Percentiles rank a stretch among this genome's conserved stretches.
Conservation (phyloP, 371 early-diverging fungal genomes). For the Mortierella sp. region DNA sequence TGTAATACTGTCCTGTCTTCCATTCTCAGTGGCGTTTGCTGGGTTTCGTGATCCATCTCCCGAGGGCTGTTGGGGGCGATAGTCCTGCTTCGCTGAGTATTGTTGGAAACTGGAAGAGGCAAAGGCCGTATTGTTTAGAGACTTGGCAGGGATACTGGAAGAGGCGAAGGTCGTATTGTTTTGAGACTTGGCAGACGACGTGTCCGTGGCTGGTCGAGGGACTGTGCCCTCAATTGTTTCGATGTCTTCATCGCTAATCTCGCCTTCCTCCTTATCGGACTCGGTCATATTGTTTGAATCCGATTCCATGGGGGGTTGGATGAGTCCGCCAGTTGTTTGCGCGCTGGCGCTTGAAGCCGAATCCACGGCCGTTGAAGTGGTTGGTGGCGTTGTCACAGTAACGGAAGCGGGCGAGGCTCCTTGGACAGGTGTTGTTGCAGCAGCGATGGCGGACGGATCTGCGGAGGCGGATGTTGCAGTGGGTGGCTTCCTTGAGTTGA, state of each 20-base stretch:
- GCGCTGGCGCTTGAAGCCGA: background rate
- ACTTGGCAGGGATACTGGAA: background rate
- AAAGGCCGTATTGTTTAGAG: background rate
- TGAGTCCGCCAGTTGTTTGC: background rate
- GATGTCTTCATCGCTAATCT: slow-evolving; percentile 43
- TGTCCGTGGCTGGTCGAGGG: background rate
- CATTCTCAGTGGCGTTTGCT: background rate
- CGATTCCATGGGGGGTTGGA: background rate
- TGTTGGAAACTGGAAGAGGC: background rate
- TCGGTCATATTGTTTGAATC: background rate
- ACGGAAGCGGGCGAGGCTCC: background rate
- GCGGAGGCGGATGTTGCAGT: background rate
- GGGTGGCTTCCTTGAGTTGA: slow-evolving; percentile 25
- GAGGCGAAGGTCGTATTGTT: background rate
- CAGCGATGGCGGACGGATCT: background rate
- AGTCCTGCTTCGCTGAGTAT: background rate
- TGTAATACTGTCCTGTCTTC: background rate
- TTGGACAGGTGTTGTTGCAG: background rate
- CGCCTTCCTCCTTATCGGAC: slow-evolving; percentile 43
- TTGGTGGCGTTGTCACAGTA: background rate
- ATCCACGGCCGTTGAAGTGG: background rate
- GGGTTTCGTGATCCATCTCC: background rate
- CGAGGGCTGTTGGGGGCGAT: background rate
- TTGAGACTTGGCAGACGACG: background rate
- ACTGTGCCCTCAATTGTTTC: background rate